These are phyloP conservation scores for Lachnellula subtilissima DNA, from an alignment of 2,329 filamentous ascomycete genomes.

Conservation along the genomic window DNA sequence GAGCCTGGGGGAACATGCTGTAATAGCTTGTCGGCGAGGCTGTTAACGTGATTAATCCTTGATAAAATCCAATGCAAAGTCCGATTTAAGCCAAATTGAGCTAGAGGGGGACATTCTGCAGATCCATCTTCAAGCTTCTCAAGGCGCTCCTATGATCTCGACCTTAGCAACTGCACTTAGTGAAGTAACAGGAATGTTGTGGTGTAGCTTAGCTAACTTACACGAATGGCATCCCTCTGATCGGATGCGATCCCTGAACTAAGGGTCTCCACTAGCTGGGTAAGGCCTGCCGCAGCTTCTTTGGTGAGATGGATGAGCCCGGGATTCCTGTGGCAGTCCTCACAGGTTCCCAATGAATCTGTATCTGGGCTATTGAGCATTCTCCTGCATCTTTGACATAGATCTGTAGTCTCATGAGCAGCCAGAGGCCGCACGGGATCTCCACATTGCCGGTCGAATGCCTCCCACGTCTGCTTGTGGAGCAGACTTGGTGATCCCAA, in stretches of 20 bases:
- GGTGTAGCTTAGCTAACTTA: conserved; percentile 21
- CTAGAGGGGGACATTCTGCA: conserved; percentile 24
- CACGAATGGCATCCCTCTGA: conserved; percentile 21
- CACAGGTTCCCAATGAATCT: conserved; percentile 16
- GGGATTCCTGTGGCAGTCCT: conserved; percentile 21
- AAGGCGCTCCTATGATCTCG: conserved; percentile 10
- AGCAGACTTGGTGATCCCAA: not conserved
- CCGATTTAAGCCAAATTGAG: conserved; percentile 25
- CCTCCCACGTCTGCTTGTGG: conserved; percentile 4
- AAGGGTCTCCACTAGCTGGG: conserved; percentile 27
- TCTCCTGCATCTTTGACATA: conserved; percentile 24
- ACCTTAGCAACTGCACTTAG: conserved; percentile 4
- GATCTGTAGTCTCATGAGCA: conserved; percentile 12
- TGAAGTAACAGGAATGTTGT: not conserved
- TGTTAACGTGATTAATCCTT: conserved; percentile 27
- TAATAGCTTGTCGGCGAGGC: conserved; percentile 27
- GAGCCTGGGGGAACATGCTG: conserved; percentile 17
- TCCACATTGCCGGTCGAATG: conserved; percentile 11
- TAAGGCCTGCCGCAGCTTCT: conserved; percentile 26
- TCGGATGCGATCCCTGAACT: conserved; percentile 24
- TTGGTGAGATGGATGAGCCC: conserved; percentile 21
- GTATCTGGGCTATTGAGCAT: conserved; percentile 13
- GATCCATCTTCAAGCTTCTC: conserved; percentile 12
- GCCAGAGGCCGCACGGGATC: conserved; percentile 3
- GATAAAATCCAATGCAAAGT: conserved; percentile 28